Evolutionary conservation across 257 asterid species (phyloP).

Genomic region (Solanum bulbocastanum): DNA sequence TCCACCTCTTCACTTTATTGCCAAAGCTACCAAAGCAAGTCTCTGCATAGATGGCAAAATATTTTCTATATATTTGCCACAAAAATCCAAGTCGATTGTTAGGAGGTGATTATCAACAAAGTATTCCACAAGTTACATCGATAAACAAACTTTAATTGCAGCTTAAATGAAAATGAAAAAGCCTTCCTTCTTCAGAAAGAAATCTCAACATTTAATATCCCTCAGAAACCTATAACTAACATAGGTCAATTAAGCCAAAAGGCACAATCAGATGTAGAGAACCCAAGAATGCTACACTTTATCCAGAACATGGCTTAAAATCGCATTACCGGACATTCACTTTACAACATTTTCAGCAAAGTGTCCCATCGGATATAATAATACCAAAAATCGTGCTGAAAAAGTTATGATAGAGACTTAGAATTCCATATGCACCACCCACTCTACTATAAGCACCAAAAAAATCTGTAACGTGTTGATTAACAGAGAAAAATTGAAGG

Average conservation of each 20-base stretch:
- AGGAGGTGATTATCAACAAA: background rate
- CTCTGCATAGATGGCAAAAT: slow-evolving; percentile 47
- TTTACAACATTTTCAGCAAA: background rate
- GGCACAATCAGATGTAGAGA: background rate
- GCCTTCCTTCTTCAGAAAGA: background rate
- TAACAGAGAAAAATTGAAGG: background rate
- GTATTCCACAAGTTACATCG: background rate
- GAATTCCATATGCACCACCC: background rate
- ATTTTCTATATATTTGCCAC: slow-evolving; percentile 24
- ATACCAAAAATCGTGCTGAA: background rate
- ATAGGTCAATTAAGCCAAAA: background rate
- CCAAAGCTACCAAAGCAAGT: slow-evolving; percentile 44
- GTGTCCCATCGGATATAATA: background rate
- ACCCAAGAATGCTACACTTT: background rate
- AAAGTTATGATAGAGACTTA: background rate
- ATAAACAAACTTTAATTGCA: background rate
- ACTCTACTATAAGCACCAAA: background rate
- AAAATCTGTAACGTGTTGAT: background rate
- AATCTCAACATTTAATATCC: background rate
- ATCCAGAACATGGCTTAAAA: background rate
- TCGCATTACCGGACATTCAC: background rate
- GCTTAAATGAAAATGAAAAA: background rate
- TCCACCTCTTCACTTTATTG: slow-evolving; percentile 51
- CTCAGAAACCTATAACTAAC: background rate
- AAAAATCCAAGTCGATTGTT: background rate